Evolutionary conservation across 768 basidiomycete genomes (phyloP).

Genomic region (Leccinum disarticulatum): DNA sequence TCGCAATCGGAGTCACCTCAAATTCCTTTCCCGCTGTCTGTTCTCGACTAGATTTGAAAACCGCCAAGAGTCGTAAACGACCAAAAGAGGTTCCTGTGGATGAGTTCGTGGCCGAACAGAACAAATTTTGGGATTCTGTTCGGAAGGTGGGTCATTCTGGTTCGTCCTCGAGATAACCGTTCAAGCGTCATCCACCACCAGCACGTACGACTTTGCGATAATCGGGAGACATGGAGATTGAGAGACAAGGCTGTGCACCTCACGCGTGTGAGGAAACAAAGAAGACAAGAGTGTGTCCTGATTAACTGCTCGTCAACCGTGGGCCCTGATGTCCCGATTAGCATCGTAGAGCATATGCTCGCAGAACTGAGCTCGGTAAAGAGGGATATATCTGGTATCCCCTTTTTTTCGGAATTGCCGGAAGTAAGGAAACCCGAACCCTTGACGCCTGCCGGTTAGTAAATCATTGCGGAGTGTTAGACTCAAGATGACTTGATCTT

Average conservation of each 20-base stretch:
- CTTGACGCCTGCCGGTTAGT: conserved; percentile 13
- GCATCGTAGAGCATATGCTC: conserved; percentile 1
- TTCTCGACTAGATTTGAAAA: conserved; percentile 2
- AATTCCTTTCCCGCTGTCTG: fast-evolving
- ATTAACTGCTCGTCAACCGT: background rate
- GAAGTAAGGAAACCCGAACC: conserved; percentile 9
- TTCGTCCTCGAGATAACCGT: background rate
- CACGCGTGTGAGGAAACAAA: conserved; percentile 1
- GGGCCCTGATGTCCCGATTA: conserved; percentile 1
- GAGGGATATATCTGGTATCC: no score
- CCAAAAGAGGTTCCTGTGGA: background rate
- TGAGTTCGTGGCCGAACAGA: background rate
- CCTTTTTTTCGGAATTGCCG: background rate
- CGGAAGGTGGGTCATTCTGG: background rate
- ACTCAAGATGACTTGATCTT: background rate
- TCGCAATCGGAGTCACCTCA: no score
- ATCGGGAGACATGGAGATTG: no score
- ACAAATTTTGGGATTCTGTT: background rate
- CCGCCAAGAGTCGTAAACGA: background rate
- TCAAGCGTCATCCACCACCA: background rate
- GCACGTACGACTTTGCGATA: conserved; percentile 7
- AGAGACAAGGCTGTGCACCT: background rate
- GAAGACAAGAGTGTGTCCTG: conserved; percentile 8
- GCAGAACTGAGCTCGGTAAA: background rate
- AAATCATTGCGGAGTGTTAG: background rate